Evolutionary conservation across 306 rosid species (phyloP), one percentile per base, ranked within the genome.

Genomic region (peach (Prunus persica)): DNA sequence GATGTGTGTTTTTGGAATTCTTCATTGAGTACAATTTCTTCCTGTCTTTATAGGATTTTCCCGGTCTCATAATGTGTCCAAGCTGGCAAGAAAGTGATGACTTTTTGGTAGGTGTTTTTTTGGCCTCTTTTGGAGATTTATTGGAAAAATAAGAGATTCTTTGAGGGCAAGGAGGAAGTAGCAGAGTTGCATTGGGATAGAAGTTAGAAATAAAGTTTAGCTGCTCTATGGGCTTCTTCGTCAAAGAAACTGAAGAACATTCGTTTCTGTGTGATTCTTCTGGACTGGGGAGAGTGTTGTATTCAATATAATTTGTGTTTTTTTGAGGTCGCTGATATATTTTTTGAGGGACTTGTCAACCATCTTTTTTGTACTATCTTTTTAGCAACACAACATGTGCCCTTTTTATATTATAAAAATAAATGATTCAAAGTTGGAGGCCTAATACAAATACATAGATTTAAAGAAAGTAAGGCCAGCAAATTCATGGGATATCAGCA

Each of bases 401-500:
- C 38, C 38, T 34, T 34, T 5, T 34, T 51, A 13, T 51, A 14
- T 16, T 51, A 51, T 51, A 13, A 51, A 51, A 51, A 51, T 14
- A 16, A 13, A 49, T 34, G 6, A 34, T 34, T 49, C 52, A 49
- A 3, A 49, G 15, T 12, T 49, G 13, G 52, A 49, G 57, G 19
- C 8, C 22, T 3, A 16, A 52, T 56, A 20, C 62, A 56, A 14
- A 27, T 28, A 27, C 43, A 45, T 47, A 45, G 32, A 22, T 11
- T 14, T 28, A 34, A 34, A 52, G 45, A 24, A 16, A 52, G 62
- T 71, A 2, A 11, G 5, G 25, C 11, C 3, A 18, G 46, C 24
- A 30, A 67, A 43, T 19, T 57, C 52, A 45, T 18, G 66, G 18
- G 66, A 50, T 16, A 50, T 43, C 64, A 81, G 54, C 87, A 76